These are phyloP conservation scores for Rhizomucor pusillus DNA, from an alignment of 371 early-diverging fungal genomes.

Conservation along the genomic window DNA sequence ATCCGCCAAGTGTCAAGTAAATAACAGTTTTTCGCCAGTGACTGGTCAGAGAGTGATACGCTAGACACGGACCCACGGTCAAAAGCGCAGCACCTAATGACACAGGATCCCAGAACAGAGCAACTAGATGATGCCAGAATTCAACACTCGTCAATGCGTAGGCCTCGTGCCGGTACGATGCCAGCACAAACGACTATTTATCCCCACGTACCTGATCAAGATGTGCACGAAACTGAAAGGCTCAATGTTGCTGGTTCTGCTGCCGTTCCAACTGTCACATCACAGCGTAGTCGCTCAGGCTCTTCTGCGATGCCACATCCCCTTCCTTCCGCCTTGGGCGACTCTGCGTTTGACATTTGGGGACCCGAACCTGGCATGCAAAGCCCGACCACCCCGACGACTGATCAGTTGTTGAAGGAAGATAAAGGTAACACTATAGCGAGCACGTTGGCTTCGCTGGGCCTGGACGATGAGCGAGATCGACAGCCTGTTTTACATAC, in stretches of 20 bases:
- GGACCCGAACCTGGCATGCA: conserved; percentile 21
- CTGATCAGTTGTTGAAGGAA: conserved; percentile 37
- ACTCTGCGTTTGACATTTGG: conserved; percentile 11
- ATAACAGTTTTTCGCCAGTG: not conserved
- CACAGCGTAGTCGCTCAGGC: too few species aligned
- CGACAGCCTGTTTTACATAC: conserved; percentile 14
- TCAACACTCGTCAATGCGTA: conserved; percentile 2
- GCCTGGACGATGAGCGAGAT: conserved; percentile 56
- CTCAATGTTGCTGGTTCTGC: conserved; percentile 27
- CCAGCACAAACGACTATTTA: conserved; percentile 14
- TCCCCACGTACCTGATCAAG: conserved; percentile 3
- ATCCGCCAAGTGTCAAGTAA: not conserved
- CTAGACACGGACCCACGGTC: not conserved
- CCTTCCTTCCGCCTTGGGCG: conserved; percentile 9
- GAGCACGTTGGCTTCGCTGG: conserved; percentile 68
- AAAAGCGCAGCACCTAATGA: not conserved
- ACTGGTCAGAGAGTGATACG: too few species aligned
- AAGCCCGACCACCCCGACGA: conserved; percentile 34
- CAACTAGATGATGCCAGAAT: not conserved
- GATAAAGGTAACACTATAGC: conserved; percentile 54
- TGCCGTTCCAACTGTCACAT: too few species aligned
- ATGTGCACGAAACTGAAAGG: not conserved
- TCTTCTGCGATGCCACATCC: not conserved
- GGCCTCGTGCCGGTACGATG: conserved; percentile 20
- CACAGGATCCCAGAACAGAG: not conserved